Percentiles rank a stretch among this genome's conserved stretches.
These are phyloP conservation scores for Aspergillus fumigatiaffinis DNA, from an alignment of 2,329 filamentous ascomycete genomes.

Conservation along the genomic window DNA sequence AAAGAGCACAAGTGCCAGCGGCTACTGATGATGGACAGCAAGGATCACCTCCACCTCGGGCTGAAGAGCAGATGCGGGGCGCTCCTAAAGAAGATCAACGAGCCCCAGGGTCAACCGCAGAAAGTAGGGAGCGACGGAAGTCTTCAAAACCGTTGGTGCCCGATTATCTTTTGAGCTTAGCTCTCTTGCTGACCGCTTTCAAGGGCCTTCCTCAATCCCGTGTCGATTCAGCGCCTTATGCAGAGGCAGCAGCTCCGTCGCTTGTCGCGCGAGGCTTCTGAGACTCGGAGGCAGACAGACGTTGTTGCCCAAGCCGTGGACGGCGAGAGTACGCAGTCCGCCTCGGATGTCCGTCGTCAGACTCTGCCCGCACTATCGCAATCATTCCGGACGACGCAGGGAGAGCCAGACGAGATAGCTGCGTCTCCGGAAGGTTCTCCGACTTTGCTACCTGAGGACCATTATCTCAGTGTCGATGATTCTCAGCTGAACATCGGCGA, in stretches of 20 bases:
- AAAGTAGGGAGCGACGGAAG: constrained; percentile 10
- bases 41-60: background rate
- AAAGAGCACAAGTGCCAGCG: background rate
- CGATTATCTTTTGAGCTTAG: background rate
- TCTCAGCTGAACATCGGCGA: constrained; percentile 10
- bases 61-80: background rate
- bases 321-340: background rate
- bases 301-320: background rate
- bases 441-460: constrained; percentile 9
- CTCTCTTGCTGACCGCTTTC: background rate
- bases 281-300: constrained; percentile 11
- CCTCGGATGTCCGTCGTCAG: background rate
- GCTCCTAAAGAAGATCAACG: background rate
- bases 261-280: background rate
- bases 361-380: constrained; percentile 5
- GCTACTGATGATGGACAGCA: background rate
- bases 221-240: constrained; percentile 8
- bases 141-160: constrained; percentile 13
- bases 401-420: constrained; percentile 4
- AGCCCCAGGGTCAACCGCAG: background rate
- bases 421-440: constrained; percentile 9
- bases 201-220: constrained; percentile 13
- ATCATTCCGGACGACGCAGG: background rate
- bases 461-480: constrained; percentile 10
- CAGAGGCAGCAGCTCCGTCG: constrained; percentile 10